phyloP scores from a whole-genome alignment of 1,284 basidiomycete genomes.

The Trametes hirsuta region DNA sequence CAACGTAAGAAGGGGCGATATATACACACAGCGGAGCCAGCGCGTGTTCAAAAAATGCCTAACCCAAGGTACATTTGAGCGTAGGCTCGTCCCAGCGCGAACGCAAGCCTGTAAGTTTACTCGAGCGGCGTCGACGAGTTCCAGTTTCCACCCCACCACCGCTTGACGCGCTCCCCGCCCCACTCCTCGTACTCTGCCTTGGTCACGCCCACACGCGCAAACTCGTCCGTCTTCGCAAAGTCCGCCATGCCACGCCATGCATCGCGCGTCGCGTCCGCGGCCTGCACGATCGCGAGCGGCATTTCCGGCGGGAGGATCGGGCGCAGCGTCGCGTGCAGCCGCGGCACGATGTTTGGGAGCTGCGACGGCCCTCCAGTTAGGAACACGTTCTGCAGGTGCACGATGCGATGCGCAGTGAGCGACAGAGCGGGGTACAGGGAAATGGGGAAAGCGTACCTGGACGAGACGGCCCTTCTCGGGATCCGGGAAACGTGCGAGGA shows the following conservation, averaged over 20 bases:
- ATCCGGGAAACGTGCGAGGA: conserved; percentile 81
- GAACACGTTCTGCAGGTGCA: conserved; percentile 71
- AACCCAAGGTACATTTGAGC: background rate
- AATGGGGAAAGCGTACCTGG: conserved; percentile 26
- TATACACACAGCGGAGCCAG: background rate
- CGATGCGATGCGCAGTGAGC: background rate
- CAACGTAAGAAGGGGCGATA: conserved; percentile 12
- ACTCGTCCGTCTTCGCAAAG: conserved; percentile 72
- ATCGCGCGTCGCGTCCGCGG: conserved; percentile 72
- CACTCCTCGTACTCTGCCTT: conserved; percentile 89
- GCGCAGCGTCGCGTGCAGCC: conserved; percentile 73
- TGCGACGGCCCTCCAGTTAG: conserved; percentile 84
- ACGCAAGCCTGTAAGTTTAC: background rate
- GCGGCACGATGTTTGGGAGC: conserved; percentile 71
- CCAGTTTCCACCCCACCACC: conserved; percentile 88
- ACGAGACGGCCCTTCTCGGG: conserved; percentile 50
- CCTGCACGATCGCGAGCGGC: conserved; percentile 62
- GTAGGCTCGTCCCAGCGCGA: background rate
- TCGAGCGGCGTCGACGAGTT: conserved; percentile 43
- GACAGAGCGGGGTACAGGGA: background rate
- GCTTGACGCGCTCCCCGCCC: conserved; percentile 80
- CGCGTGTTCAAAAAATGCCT: background rate
- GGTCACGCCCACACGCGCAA: conserved; percentile 61
- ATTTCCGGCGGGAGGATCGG: conserved; percentile 85
- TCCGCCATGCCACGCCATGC: conserved; percentile 94